Base-by-base conservation (phyloP, 441 rosid genomes). In the Rhodomyrtus psidioides region DNA sequence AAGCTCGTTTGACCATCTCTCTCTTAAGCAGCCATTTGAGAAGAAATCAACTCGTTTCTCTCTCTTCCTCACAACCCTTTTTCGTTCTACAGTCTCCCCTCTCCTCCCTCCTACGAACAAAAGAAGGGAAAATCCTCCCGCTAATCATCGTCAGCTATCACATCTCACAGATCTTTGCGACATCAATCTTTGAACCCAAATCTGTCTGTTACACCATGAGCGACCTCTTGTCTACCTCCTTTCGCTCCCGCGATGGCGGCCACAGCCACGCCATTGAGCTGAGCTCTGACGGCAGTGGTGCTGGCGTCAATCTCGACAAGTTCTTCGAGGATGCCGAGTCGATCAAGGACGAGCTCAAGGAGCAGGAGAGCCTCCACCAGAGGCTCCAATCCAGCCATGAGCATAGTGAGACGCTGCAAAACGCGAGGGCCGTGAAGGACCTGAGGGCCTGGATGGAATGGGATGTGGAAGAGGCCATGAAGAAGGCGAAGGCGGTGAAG, bases 301-400 rank as follows among this genome's bases (percentile, higher is more conserved):
- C 55, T 1, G 81, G 54, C 1, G 93, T 91, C 86, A 93, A 93
- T 70, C 94, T 97, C 81, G 94, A 95, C 89, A 95, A 90, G 84
- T 97, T 97, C 92, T 95, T 89, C 76, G 88, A 83, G 1, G 98
- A 97, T 44, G 98, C 95, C 6, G 99, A 94, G 83, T 91, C 93
- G 17, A 88, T 96, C 85, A 94, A 95, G 82, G 92, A 85, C 9
- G 98, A 94, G 83, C 91, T 97, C 21, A 92, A 91, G 70, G 96
- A 92, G 86, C 94, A 94, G 4, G 97, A 96, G 74, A 86, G 90
- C 39, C 93, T 95, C 30, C 90, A 93, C 85, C 85, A 62, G 30
- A 91, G 83, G 85, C 97, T 97, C 79, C 92, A 89, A 84, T 86
- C 95, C 19, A 87, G 93, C 62, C 97, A 97, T 85, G 98, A 97